Evolutionary conservation across 139 green algal species (phyloP).

Genomic region (Picochlorum sp.): DNA sequence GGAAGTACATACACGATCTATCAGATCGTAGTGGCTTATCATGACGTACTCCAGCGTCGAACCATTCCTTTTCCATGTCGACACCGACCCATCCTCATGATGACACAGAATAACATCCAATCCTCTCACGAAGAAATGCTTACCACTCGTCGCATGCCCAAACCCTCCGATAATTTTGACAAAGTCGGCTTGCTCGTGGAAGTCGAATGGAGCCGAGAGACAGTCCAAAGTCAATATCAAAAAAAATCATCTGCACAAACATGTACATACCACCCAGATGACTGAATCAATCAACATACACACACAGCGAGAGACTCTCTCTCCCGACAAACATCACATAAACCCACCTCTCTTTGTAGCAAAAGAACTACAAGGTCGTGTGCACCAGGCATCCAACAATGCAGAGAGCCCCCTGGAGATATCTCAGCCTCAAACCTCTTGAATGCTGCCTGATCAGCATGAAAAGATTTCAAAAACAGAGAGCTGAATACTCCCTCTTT

Average conservation of each 20-base stretch:
- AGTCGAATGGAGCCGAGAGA: slow-evolving; percentile 43
- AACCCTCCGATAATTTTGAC: slow-evolving; percentile 49
- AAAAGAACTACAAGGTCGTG: slow-evolving; percentile 62
- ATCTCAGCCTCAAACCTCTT: slow-evolving; percentile 54
- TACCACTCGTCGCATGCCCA: slow-evolving; percentile 26
- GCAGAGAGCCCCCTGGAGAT: slow-evolving; percentile 25
- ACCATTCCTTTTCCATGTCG: slow-evolving; percentile 24
- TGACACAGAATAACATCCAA: slow-evolving; percentile 40
- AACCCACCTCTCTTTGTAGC: slow-evolving; percentile 35
- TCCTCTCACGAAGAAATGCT: slow-evolving; percentile 16
- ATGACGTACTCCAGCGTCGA: slow-evolving; percentile 27
- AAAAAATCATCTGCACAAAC: slow-evolving; percentile 59
- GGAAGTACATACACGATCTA: not conserved
- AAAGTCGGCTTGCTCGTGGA: slow-evolving; percentile 31
- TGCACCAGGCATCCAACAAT: slow-evolving; percentile 40
- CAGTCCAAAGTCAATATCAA: slow-evolving; percentile 65
- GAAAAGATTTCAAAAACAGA: slow-evolving; percentile 14
- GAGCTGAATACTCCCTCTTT: slow-evolving; percentile 42
- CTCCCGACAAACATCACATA: slow-evolving; percentile 53
- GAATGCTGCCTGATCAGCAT: slow-evolving; percentile 17
- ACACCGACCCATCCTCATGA: slow-evolving; percentile 37
- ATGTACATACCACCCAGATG: slow-evolving; percentile 24
- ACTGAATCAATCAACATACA: no score
- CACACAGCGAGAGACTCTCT: no score
- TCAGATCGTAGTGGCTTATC: slow-evolving; percentile 6